Base-by-base conservation (phyloP, 345 rosid genomes). In the Pistacia integerrima region DNA sequence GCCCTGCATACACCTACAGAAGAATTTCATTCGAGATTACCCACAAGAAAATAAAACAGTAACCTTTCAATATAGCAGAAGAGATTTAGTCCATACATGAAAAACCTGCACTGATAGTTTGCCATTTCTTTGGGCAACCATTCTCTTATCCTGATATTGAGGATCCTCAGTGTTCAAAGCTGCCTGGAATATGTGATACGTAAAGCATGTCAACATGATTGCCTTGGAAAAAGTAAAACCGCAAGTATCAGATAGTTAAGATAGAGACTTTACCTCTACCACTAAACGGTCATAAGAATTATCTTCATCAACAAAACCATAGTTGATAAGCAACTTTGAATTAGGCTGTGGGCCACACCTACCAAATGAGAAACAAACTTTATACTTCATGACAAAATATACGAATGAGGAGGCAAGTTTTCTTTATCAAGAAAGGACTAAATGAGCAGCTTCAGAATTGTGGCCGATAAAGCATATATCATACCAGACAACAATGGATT, bases 281-380 rank as follows among this genome's bases (percentile, higher is more conserved):
- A 87, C 70, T 76, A 95, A 82, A 44, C 96, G 90, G 71, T 95
- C 97, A 59, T 91, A 89, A 70, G 90, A 79, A 86, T 93, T 96
- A 79, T 93, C 98, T 82, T 93, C 93, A 80, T 95, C 99, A 80
- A 93, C 91, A 72, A 95, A 93, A 62, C 98, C 99, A 63, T 95
- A 95, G 82, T 95, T 95, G 77, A 95, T 82, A 83, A 95, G 99
- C 92, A 95, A 72, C 74, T 86, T 95, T 30, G 98, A 85, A 81
- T 95, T 95, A 70, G 99, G 96, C 72, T 95, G 98, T 52, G 99
- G 99, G 61, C 99, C 99, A 88, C 99, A 95, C 99, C 99, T 94
- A 64, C 70, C 76, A 72, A 66, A 51, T 10, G 28, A 44, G 33
- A 58, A 17, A 65, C 41, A 59, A 38, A 77, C 38, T 44, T 51